A percentile compares a stretch with the other conserved stretches of the same genome.
phyloP scores from a whole-genome alignment of 371 early-diverging fungal genomes.

The Rhizopus sp. region DNA sequence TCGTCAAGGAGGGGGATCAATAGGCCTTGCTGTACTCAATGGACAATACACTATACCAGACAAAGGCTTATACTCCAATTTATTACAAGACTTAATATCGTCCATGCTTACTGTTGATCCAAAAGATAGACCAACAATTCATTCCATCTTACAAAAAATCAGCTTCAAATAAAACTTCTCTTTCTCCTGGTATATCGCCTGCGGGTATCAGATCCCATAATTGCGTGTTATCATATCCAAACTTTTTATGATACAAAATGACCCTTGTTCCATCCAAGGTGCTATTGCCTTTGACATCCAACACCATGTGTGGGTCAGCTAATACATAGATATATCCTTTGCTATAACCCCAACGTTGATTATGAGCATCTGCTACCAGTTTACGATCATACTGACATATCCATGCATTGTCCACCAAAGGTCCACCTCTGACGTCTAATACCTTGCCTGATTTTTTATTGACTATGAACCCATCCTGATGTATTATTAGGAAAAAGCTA shows the following conservation, averaged over 20 bases:
- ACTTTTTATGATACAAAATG: slow-evolving; percentile 37
- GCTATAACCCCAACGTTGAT: slow-evolving; percentile 48
- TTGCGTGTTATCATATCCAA: slow-evolving; percentile 30
- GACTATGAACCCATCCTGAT: slow-evolving; percentile 43
- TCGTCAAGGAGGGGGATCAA: slow-evolving; percentile 62
- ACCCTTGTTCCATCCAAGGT: slow-evolving; percentile 40
- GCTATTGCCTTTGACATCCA: slow-evolving; percentile 38
- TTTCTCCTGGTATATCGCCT: slow-evolving; percentile 39
- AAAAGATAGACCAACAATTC: slow-evolving; percentile 58
- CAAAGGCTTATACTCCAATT: slow-evolving; percentile 46
- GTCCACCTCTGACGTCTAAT: slow-evolving; percentile 47
- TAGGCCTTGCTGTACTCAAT: slow-evolving; percentile 65
- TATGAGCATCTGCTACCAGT: slow-evolving; percentile 38
- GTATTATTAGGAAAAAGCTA: neutral
- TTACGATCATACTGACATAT: slow-evolving; percentile 53
- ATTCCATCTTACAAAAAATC: slow-evolving; percentile 23
- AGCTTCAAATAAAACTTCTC: slow-evolving; percentile 52
- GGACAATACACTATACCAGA: slow-evolving; percentile 57
- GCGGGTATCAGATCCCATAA: slow-evolving; percentile 52
- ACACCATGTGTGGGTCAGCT: slow-evolving; percentile 48
- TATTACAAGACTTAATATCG: slow-evolving; percentile 54
- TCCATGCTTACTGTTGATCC: slow-evolving; percentile 65
- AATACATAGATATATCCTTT: slow-evolving; percentile 47
- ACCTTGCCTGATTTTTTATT: slow-evolving; percentile 47
- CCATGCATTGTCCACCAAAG: slow-evolving; percentile 32